phyloP scores from a whole-genome alignment of 2,329 filamentous ascomycete genomes.

The Graphiopsis chlorocephala region DNA sequence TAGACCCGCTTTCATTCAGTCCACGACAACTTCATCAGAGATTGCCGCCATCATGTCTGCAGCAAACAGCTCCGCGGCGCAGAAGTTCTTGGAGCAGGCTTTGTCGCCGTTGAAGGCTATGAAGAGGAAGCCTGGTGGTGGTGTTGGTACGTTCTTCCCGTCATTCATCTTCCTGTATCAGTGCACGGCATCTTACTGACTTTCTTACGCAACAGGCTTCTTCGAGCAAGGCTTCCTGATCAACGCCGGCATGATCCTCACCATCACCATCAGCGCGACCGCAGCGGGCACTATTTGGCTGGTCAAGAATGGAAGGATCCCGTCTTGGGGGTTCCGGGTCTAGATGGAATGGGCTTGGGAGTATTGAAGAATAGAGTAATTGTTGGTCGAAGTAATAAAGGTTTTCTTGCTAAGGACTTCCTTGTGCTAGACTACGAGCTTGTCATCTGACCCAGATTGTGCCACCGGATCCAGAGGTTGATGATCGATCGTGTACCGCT shows the following conservation, averaged over 20 bases:
- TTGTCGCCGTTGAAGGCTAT: conserved; percentile 25
- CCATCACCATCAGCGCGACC: conserved; percentile 22
- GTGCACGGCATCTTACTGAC: not conserved
- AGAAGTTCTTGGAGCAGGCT: conserved; percentile 24
- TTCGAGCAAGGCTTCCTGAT: conserved; percentile 40
- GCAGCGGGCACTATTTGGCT: conserved; percentile 20
- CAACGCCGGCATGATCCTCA: conserved; percentile 35
- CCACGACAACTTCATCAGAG: conserved; percentile 10
- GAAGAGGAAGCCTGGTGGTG: conserved; percentile 37
- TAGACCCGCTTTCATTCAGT: conserved; percentile 41
- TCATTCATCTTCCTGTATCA: not conserved
- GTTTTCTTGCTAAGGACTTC: not conserved
- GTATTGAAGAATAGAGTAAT: not conserved
- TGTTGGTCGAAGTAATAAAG: not conserved
- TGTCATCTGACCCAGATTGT: not conserved
- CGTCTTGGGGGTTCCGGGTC: not conserved
- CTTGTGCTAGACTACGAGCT: not conserved
- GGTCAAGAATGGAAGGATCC: conserved; percentile 18
- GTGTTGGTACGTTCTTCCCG: conserved; percentile 23
- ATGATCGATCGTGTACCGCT: too few species aligned
- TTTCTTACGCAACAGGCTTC: conserved; percentile 22
- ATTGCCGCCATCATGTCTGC: conserved; percentile 17
- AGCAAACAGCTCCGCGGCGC: conserved; percentile 14
- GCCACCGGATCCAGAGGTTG: too few species aligned
- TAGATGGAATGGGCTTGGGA: not conserved